Evolutionary conservation across 2,329 filamentous ascomycete species (phyloP), one percentile per base, ranked within the genome.

Genomic region (Clonostachys rhizophaga): DNA sequence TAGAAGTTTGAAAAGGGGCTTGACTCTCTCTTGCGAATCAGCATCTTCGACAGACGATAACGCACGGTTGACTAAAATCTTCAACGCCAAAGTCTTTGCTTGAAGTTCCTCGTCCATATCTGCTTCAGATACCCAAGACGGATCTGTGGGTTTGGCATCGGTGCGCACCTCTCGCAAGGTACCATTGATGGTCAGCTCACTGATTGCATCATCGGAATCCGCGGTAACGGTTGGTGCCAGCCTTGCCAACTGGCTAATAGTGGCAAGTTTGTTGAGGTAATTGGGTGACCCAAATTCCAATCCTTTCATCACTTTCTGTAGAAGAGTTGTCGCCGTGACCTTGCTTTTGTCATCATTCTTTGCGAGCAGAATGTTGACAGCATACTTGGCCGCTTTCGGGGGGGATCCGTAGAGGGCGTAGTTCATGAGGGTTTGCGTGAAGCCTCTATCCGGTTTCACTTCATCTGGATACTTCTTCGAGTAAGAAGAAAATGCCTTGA

Each of bases 401-500:
- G 91, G 92, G 20, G 79, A 79, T 18, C 92, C 92, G 58, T 89
- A 87, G 17, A 92, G 76, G 2, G 91, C 89, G 64, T 94, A 97
- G 56, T 81, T 86, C 50, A 86, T 83, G 63, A 99, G 78, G 2
- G 90, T 86, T 58, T 94, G 84, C 34, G 83, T 75, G 57, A 97
- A 92, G 54, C 87, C 88, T 47, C 86, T 83, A 51, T 95, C 88
- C 49, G 83, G 80, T 1, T 89, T 88, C 46, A 99, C 81, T 50
- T 97, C 91, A 11, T 84, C 77, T 0, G 92, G 85, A 55, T 95
- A 92, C 56, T 86, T 91, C 58, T 86, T 86, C 2, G 91, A 89
- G 63, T 96, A 99, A 3, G 88, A 90, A 10, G 92, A 88, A 62
- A 94, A 96, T 4, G 95, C 92, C 63, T 95, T 96, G 49, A 99